Evolutionary conservation across 495 filamentous ascomycete genomes (phyloP).

Genomic region (Massariosphaeria phaeospora): DNA sequence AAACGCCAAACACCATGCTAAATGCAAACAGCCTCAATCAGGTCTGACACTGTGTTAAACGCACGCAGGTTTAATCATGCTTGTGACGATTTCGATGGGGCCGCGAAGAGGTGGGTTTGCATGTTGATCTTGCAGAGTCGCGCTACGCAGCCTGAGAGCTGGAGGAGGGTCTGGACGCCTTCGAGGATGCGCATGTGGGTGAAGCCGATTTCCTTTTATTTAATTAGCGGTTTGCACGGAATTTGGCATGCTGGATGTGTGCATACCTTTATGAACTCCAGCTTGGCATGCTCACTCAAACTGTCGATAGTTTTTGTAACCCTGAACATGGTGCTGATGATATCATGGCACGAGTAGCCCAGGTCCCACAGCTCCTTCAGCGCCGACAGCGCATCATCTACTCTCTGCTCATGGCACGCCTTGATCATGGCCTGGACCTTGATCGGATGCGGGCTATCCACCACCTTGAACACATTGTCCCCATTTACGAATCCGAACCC

Average conservation of each 20-base stretch:
- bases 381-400: conserved; percentile 79
- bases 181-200: conserved; percentile 98
- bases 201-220: conserved; percentile 76
- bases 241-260: neutral
- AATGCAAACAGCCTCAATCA: neutral
- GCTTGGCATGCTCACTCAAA: conserved; percentile 84
- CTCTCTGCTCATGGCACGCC: conserved; percentile 84
- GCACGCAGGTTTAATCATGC: neutral
- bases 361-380: conserved; percentile 90
- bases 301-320: conserved; percentile 92
- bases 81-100: conserved; percentile 6
- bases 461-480: conserved; percentile 97
- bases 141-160: conserved; percentile 86
- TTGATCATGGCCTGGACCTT: conserved; percentile 99
- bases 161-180: conserved; percentile 89
- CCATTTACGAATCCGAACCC: conserved; percentile 96
- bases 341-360: conserved; percentile 93
- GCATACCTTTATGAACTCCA: conserved; percentile 77
- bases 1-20: conserved; percentile 25
- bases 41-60: conserved; percentile 22
- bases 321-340: conserved; percentile 97
- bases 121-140: conserved; percentile 91
- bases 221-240: neutral
- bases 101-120: conserved; percentile 77
- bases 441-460: conserved; percentile 93